Percentiles rank a stretch among this genome's conserved stretches.
These are phyloP conservation scores for Gnaphalium uliginosum DNA, from an alignment of 129 eudicot genomes.

Conservation along the genomic window DNA sequence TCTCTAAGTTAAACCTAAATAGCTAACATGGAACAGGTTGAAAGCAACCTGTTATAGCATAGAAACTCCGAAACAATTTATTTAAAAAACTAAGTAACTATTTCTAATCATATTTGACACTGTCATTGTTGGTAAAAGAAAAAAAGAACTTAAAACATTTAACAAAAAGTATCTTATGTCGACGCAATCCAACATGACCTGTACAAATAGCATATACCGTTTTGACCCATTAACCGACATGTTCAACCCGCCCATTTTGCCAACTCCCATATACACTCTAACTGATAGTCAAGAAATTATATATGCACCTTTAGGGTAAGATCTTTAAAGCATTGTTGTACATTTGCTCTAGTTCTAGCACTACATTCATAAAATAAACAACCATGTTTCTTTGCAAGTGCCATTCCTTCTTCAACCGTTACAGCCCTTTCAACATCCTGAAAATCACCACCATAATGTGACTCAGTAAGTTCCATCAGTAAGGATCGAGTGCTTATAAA, in stretches of 20 bases:
- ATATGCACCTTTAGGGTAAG: conserved; percentile 64
- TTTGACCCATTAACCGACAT: too few species aligned
- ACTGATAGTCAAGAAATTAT: conserved; percentile 2
- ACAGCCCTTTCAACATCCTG: conserved; percentile 86
- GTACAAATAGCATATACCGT: too few species aligned
- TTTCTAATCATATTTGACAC: too few species aligned
- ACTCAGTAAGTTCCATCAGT: background rate
- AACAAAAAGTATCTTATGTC: background rate
- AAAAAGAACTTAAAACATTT: too few species aligned
- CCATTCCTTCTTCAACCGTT: conserved; percentile 77
- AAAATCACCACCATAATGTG: conserved; percentile 19
- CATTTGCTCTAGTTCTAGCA: conserved; percentile 83
- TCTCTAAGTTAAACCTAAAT: background rate
- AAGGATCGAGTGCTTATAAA: background rate
- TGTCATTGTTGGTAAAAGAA: too few species aligned
- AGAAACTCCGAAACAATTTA: background rate
- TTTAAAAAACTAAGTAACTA: background rate
- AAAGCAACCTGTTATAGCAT: background rate
- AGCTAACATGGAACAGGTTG: background rate
- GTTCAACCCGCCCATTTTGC: background rate
- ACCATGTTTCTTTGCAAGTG: conserved; percentile 62
- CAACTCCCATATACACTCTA: background rate
- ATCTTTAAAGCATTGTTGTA: conserved; percentile 77
- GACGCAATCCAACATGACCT: background rate
- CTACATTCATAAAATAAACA: conserved; percentile 81